phyloP scores from a whole-genome alignment of 1,284 basidiomycete species.

The Vanrija humicola region DNA sequence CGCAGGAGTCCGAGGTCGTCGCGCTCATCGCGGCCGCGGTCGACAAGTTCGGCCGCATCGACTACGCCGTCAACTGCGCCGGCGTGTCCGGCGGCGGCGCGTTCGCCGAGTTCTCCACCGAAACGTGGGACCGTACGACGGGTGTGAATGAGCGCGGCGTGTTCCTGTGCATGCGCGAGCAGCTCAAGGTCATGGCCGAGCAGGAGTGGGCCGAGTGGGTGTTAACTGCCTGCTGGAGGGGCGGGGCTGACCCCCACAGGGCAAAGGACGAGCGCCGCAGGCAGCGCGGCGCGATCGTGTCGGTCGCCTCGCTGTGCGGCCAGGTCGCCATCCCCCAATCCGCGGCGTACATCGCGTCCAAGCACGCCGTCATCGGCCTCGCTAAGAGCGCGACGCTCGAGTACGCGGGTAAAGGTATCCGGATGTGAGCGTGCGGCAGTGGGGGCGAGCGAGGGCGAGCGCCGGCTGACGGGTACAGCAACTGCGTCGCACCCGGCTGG shows the following conservation, averaged over 20 bases:
- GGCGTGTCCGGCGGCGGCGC: constrained; percentile 22
- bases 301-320: constrained; percentile 12
- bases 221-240: too few relatives aligned
- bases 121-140: constrained; percentile 25
- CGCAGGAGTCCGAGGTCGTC: constrained; percentile 2
- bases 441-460: neutral
- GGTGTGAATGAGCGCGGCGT: constrained; percentile 26
- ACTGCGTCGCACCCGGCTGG: constrained; percentile 16
- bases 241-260: neutral
- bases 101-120: constrained; percentile 15
- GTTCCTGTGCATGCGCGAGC: constrained; percentile 20
- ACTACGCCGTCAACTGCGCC: constrained; percentile 35
- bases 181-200: constrained; percentile 19
- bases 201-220: constrained; percentile 12
- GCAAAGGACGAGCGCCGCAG: constrained; percentile 6
- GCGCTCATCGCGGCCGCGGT: constrained; percentile 1
- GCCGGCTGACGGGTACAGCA: neutral
- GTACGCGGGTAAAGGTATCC: constrained; percentile 13
- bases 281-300: constrained; percentile 23
- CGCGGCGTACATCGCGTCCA: constrained; percentile 16
- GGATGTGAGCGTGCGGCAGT: constrained; percentile 4
- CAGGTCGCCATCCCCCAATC: neutral
- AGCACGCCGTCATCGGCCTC: constrained; percentile 21
- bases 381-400: constrained; percentile 16
- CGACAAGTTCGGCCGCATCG: constrained; percentile 25